These are phyloP conservation scores for Micractinium conductrix DNA, from an alignment of 139 green algal genomes.

Conservation along the genomic window DNA sequence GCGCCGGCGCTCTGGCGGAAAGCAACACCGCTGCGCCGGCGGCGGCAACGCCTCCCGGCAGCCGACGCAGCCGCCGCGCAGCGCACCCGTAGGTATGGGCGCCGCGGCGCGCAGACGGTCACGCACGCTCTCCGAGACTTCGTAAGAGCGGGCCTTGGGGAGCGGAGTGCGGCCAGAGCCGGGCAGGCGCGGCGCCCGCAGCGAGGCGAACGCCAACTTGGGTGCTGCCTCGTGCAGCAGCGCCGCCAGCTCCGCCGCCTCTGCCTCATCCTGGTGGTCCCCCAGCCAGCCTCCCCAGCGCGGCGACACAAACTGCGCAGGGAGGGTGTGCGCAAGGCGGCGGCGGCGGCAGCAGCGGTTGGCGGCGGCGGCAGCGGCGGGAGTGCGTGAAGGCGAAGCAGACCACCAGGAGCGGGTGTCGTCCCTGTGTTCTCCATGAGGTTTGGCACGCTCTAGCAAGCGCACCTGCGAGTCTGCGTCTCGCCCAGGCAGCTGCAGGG, in stretches of 20 bases:
- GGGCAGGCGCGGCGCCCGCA: not conserved
- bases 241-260: slow-evolving; percentile 73
- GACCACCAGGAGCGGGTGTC: no score
- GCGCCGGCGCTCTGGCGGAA: no score
- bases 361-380: not conserved
- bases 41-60: no score
- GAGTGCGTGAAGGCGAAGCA: no score
- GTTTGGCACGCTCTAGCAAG: no score
- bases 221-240: slow-evolving; percentile 68
- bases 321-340: not conserved
- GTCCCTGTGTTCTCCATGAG: no score
- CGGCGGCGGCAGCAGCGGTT: slow-evolving; percentile 10
- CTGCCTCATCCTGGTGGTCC: slow-evolving; percentile 46
- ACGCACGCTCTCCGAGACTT: slow-evolving; percentile 24
- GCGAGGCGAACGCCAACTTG: slow-evolving; percentile 43
- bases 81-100: slow-evolving; percentile 49
- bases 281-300: slow-evolving; percentile 25
- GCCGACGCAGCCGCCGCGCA: no score
- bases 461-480: no score
- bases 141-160: slow-evolving; percentile 19
- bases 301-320: not conserved
- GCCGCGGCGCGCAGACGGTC: slow-evolving; percentile 42
- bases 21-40: no score
- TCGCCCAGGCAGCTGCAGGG: not conserved
- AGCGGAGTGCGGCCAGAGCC: not conserved